phyloP scores from a whole-genome alignment of 2,329 filamentous ascomycete genomes.

The Colletotrichum lentis region DNA sequence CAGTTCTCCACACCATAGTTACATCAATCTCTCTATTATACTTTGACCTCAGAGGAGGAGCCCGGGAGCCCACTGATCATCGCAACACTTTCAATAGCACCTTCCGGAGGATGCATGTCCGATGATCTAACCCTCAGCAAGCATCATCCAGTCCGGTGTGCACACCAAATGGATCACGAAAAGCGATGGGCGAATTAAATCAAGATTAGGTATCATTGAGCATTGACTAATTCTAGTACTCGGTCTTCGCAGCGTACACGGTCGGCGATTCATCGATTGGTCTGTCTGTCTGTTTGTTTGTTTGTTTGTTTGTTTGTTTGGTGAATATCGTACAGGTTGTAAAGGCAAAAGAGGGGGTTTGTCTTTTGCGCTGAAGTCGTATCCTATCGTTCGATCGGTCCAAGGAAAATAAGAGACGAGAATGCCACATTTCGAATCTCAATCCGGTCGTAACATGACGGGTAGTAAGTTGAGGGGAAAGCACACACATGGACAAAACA shows the following conservation, averaged over 20 bases:
- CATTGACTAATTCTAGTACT: slow-evolving; percentile 2
- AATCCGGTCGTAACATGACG: slow-evolving; percentile 15
- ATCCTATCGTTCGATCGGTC: slow-evolving; percentile 19
- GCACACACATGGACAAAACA: slow-evolving; percentile 11
- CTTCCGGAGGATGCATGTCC: too few species aligned
- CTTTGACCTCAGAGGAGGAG: too few species aligned
- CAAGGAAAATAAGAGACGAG: slow-evolving; percentile 5
- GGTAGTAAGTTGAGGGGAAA: neutral
- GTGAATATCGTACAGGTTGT: slow-evolving; percentile 25
- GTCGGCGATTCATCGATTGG: slow-evolving; percentile 17
- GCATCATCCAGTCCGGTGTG: neutral
- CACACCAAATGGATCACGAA: neutral
- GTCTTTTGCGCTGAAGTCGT: neutral
- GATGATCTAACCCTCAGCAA: too few species aligned
- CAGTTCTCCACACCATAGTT: too few species aligned
- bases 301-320: neutral
- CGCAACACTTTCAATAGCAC: too few species aligned
- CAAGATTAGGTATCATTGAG: neutral
- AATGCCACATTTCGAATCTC: slow-evolving; percentile 10
- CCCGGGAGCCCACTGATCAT: too few species aligned
- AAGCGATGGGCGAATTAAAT: neutral
- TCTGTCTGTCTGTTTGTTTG: neutral
- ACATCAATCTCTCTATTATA: too few species aligned
- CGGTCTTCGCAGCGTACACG: slow-evolving; percentile 15
- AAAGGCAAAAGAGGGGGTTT: neutral